phyloP scores from a whole-genome alignment of 2,329 filamentous ascomycete species.

The Exophiala sp. region DNA sequence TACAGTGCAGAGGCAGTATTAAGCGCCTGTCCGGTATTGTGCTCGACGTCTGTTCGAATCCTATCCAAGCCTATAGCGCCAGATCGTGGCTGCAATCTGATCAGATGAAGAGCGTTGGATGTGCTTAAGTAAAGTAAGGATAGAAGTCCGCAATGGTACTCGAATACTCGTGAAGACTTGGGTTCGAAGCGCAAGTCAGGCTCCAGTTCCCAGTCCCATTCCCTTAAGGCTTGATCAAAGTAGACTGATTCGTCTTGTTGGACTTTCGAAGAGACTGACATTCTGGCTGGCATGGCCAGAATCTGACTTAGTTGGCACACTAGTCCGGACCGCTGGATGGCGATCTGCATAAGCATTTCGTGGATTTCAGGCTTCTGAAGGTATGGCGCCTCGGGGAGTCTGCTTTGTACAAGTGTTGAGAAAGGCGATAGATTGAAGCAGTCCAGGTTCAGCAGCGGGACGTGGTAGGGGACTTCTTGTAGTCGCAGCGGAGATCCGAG shows the following conservation, averaged over 20 bases:
- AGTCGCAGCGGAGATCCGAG: conserved; percentile 89
- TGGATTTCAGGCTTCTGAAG: not conserved
- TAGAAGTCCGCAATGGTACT: not conserved
- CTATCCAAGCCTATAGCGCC: not conserved
- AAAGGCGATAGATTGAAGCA: conserved; percentile 77
- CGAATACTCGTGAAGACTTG: not conserved
- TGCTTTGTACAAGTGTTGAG: conserved; percentile 36
- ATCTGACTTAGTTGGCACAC: not conserved
- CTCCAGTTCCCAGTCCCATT: not conserved
- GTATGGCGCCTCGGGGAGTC: not conserved
- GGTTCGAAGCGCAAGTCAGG: not conserved
- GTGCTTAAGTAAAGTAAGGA: conserved; percentile 1
- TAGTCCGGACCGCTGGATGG: not conserved
- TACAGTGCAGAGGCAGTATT: not conserved
- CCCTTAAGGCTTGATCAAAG: not conserved
- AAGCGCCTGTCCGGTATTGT: not conserved
- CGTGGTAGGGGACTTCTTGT: conserved; percentile 88
- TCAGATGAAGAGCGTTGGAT: not conserved
- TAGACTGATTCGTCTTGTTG: too few species aligned
- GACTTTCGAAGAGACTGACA: too few species aligned
- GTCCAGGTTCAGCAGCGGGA: conserved; percentile 76
- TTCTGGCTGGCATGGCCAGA: too few species aligned
- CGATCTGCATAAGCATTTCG: not conserved
- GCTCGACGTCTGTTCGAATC: not conserved
- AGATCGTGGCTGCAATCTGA: not conserved